Percentiles rank a stretch among this genome's conserved stretches.
These are phyloP conservation scores for Nemania sp. DNA, from an alignment of 2,329 filamentous ascomycete species.

Conservation along the genomic window DNA sequence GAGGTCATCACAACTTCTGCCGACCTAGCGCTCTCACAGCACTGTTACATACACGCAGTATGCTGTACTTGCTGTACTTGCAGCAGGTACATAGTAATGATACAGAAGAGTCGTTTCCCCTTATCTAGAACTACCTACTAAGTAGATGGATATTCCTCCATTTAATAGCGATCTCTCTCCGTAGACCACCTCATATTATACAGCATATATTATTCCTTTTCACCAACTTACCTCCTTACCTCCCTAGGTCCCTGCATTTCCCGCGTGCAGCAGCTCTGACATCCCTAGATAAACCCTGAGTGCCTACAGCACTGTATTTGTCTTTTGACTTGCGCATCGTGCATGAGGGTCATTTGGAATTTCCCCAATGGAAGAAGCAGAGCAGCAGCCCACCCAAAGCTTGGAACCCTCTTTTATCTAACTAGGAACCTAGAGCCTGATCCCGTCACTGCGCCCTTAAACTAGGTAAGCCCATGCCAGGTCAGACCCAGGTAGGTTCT, in stretches of 20 bases:
- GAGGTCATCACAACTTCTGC: slow-evolving; percentile 43
- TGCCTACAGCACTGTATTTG: background rate
- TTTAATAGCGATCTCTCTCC: background rate
- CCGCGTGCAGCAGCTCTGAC: slow-evolving; percentile 23
- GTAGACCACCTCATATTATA: too few relatives aligned
- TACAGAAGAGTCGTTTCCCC: slow-evolving; percentile 11
- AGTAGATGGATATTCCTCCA: too few relatives aligned
- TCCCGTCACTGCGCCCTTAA: slow-evolving; percentile 14
- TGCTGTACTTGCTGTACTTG: too few relatives aligned
- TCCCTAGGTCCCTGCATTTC: slow-evolving; percentile 35
- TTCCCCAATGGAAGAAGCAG: slow-evolving; percentile 26
- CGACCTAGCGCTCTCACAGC: background rate
- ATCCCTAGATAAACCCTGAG: slow-evolving; percentile 25
- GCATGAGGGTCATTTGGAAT: slow-evolving; percentile 37
- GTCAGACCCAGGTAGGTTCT: slow-evolving; percentile 14
- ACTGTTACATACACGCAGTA: too few relatives aligned
- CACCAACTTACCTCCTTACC: background rate
- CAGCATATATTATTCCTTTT: background rate
- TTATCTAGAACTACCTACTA: too few relatives aligned
- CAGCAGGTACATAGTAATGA: background rate
- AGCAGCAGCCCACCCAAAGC: background rate
- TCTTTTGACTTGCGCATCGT: slow-evolving; percentile 26
- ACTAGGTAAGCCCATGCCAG: background rate
- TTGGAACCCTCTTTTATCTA: slow-evolving; percentile 2
- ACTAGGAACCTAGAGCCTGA: slow-evolving; percentile 26